A percentile compares a stretch with the other conserved stretches of the same genome.
phyloP scores from a whole-genome alignment of 345 rosid genomes.

The Populus ilicifolia region DNA sequence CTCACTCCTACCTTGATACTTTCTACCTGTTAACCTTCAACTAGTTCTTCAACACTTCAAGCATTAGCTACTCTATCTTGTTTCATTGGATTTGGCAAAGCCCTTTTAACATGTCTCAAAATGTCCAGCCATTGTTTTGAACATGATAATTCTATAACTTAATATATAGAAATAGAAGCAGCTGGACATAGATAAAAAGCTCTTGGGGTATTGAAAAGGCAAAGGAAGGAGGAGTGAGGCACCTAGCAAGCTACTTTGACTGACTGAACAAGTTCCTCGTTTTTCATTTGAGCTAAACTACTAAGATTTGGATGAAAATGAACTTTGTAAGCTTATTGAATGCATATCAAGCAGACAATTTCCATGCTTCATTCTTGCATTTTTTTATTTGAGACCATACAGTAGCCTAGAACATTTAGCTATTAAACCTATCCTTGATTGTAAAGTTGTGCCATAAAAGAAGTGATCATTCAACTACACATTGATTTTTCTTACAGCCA shows the following conservation, averaged over 20 bases:
- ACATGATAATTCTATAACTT: not conserved
- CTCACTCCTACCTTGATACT: not conserved
- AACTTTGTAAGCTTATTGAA: not conserved
- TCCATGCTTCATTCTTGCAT: not conserved
- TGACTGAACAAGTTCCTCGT: not conserved
- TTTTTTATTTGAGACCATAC: not conserved
- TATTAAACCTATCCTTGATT: not conserved
- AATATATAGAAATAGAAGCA: not conserved
- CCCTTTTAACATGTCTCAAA: not conserved
- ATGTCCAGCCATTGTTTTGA: not conserved
- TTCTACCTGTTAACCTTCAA: not conserved
- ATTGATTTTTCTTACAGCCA: not conserved
- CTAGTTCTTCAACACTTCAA: not conserved
- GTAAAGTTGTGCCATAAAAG: not conserved
- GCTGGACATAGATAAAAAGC: not conserved
- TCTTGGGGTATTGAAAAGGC: not conserved
- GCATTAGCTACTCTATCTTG: not conserved
- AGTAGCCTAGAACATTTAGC: not conserved
- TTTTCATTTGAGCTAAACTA: not conserved
- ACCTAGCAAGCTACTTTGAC: not conserved
- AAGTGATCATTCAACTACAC: not conserved
- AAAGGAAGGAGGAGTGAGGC: not conserved
- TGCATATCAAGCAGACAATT: not conserved
- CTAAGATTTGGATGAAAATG: not conserved
- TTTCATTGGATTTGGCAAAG: not conserved